These are phyloP conservation scores for Coprinopsis marcescibilis DNA, from an alignment of 768 basidiomycete species.

Conservation along the genomic window DNA sequence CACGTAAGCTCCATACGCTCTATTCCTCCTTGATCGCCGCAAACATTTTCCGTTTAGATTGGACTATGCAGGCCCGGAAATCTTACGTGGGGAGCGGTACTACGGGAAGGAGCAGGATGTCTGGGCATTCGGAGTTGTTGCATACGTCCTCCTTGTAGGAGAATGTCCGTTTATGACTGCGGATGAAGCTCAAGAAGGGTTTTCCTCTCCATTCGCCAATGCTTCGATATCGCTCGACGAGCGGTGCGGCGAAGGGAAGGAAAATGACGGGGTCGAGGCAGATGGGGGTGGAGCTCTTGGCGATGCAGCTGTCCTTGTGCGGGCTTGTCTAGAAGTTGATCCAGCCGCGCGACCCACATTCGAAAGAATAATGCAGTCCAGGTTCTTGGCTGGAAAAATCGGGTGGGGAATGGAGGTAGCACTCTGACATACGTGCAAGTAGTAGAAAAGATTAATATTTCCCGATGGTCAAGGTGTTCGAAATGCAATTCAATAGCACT, in stretches of 20 bases:
- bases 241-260: slow-evolving; percentile 70
- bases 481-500: no score
- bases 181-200: slow-evolving; percentile 83
- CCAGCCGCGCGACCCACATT: slow-evolving; percentile 78
- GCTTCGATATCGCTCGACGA: slow-evolving; percentile 76
- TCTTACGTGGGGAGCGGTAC: slow-evolving; percentile 90
- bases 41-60: slow-evolving; percentile 39
- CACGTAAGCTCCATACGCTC: slow-evolving; percentile 54
- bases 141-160: slow-evolving; percentile 87
- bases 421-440: slow-evolving; percentile 7
- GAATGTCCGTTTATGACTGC: slow-evolving; percentile 92
- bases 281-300: slow-evolving; percentile 83
- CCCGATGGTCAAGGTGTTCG: no score
- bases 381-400: slow-evolving; percentile 70
- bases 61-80: slow-evolving; percentile 96
- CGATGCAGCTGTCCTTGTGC: slow-evolving; percentile 81
- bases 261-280: slow-evolving; percentile 64
- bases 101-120: slow-evolving; percentile 96
- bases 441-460: no score
- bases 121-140: slow-evolving; percentile 97
- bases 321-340: slow-evolving; percentile 79
- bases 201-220: slow-evolving; percentile 68
- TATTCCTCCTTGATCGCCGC: slow-evolving; percentile 4
- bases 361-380: slow-evolving; percentile 70
- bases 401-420: slow-evolving; percentile 57